Evolutionary conservation across 306 rosid genomes (phyloP).

Genomic region (Herpetospermum pedunculosum): DNA sequence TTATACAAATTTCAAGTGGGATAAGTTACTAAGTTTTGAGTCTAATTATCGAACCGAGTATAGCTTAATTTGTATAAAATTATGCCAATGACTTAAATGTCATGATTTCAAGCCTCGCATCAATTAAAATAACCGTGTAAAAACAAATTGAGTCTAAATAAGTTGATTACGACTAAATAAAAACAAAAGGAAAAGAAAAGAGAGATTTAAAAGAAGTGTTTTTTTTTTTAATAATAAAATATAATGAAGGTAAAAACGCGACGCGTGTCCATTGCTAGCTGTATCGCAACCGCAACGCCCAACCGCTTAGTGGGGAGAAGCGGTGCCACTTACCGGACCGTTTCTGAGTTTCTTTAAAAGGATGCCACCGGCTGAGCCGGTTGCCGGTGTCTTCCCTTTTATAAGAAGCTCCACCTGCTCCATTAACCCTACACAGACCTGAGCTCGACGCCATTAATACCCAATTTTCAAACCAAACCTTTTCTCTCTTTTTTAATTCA

Average conservation of each 20-base stretch:
- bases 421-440: not conserved
- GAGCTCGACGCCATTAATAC: not conserved
- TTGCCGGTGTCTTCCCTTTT: constrained; percentile 28
- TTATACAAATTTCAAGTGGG: no score
- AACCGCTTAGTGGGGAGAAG: constrained; percentile 57
- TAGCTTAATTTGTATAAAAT: no score
- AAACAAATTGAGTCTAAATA: no score
- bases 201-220: not conserved
- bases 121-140: no score
- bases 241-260: constrained; percentile 21
- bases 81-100: no score
- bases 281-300: constrained; percentile 59
- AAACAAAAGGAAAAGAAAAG: not conserved
- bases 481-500: not conserved
- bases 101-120: no score
- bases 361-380: constrained; percentile 52
- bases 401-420: constrained; percentile 18
- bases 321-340: constrained; percentile 48
- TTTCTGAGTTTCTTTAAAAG: constrained; percentile 19
- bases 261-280: constrained; percentile 95
- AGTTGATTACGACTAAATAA: no score
- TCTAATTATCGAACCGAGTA: no score
- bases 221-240: not conserved
- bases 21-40: no score
- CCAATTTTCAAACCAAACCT: not conserved